Evolutionary conservation across 495 filamentous ascomycete species (phyloP).

Genomic region (Collariella sp.): DNA sequence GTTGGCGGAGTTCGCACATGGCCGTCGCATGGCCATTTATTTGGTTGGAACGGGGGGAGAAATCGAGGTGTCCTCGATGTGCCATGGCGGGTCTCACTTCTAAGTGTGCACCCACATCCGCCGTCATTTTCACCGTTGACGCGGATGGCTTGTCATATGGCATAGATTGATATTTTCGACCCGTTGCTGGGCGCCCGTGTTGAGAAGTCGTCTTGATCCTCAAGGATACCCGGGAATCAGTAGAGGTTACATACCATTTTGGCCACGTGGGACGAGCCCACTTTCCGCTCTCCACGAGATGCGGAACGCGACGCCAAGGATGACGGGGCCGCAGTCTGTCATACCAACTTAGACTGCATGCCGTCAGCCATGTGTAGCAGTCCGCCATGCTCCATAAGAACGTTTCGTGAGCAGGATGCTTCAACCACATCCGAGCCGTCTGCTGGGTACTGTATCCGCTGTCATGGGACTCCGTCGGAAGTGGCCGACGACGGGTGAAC

Average conservation of each 20-base stretch:
- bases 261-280: not conserved
- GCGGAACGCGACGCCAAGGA: not conserved
- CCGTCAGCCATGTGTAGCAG: not conserved
- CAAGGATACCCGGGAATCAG: conserved; percentile 42
- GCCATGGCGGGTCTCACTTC: conserved; percentile 19
- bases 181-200: conserved; percentile 43
- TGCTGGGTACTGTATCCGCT: not conserved
- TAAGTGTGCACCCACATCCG: conserved; percentile 32
- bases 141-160: conserved; percentile 37
- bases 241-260: conserved; percentile 44
- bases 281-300: not conserved
- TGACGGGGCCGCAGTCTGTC: not conserved
- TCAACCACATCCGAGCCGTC: conserved; percentile 1
- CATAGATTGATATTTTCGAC: conserved; percentile 31
- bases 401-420: not conserved
- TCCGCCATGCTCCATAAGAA: not conserved
- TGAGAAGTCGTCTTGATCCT: conserved; percentile 40
- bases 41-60: not conserved
- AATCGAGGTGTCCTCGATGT: not conserved
- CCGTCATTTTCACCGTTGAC: conserved; percentile 26
- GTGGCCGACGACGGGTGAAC: not conserved
- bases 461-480: not conserved
- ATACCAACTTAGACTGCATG: not conserved
- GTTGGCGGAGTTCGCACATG: not conserved
- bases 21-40: not conserved